A percentile compares a stretch with the other conserved stretches of the same genome.
These are phyloP conservation scores for Coemansia sp. DNA, from an alignment of 192 early-diverging fungal genomes.

Conservation along the genomic window DNA sequence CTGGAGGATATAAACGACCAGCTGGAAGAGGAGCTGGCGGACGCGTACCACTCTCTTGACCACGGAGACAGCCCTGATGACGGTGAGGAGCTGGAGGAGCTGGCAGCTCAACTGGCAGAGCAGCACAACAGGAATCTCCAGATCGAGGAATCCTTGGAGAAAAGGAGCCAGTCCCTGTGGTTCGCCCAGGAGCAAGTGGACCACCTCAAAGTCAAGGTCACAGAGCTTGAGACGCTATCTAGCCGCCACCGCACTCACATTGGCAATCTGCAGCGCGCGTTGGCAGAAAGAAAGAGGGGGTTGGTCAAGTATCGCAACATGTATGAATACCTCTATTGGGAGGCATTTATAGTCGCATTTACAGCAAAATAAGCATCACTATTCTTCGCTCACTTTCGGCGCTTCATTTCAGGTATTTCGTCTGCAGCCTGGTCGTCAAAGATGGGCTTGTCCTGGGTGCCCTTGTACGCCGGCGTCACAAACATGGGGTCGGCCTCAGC, in stretches of 20 bases:
- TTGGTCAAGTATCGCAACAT: neutral
- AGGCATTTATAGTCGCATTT: too few species aligned
- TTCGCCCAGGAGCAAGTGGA: neutral
- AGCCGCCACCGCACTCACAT: neutral
- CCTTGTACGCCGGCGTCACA: slow-evolving; percentile 78
- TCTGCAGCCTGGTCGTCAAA: slow-evolving; percentile 50
- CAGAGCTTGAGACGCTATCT: neutral
- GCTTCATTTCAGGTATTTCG: slow-evolving; percentile 32
- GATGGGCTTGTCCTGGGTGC: slow-evolving; percentile 70
- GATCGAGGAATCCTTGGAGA: neutral
- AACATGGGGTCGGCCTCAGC: slow-evolving; percentile 83
- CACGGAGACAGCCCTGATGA: neutral
- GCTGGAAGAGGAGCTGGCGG: neutral
- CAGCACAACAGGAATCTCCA: neutral
- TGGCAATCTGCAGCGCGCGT: neutral
- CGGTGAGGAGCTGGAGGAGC: neutral
- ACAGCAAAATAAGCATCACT: too few species aligned
- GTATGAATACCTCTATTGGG: neutral
- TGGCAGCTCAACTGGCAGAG: neutral
- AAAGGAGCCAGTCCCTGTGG: neutral
- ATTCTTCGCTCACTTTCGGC: slow-evolving; percentile 21
- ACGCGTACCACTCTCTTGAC: neutral
- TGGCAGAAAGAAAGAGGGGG: neutral
- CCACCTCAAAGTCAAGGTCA: neutral
- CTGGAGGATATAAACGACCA: neutral